Evolutionary conservation across 116 monocot species (phyloP).

Genomic region (Iris pallida): DNA sequence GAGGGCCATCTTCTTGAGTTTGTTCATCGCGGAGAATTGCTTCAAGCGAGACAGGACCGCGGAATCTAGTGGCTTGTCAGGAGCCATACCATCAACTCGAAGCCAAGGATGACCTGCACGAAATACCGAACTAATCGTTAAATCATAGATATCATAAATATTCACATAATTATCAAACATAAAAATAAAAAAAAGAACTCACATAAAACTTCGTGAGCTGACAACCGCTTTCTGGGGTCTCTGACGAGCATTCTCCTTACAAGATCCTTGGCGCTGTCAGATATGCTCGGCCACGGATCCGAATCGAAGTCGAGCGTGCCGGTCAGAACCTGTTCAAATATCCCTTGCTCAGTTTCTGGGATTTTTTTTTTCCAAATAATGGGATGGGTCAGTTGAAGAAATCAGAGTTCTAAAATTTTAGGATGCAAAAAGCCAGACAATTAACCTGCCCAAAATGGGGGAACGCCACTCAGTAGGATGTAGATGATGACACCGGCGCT

Average conservation of each 20-base stretch:
- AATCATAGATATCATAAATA: too few relatives aligned
- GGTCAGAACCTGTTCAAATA: constrained; percentile 24
- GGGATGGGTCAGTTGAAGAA: not conserved
- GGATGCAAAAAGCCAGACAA: not conserved
- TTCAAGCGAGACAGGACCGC: constrained; percentile 69
- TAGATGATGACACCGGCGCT: constrained; percentile 45
- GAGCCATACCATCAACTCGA: constrained; percentile 61
- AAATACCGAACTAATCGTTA: not conserved
- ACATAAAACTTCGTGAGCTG: constrained; percentile 29
- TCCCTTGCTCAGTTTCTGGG: constrained; percentile 22
- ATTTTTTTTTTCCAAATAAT: not conserved
- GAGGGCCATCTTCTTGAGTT: constrained; percentile 78
- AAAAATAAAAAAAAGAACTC: constrained; percentile 8
- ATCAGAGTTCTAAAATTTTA: not conserved
- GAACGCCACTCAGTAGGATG: constrained; percentile 30
- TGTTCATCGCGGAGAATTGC: constrained; percentile 84
- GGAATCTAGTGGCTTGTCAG: constrained; percentile 77
- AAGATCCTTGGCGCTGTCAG: constrained; percentile 23
- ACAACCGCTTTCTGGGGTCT: constrained; percentile 18
- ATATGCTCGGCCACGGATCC: constrained; percentile 34
- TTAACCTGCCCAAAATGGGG: constrained; percentile 24
- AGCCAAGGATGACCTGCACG: constrained; percentile 78
- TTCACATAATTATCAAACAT: not conserved
- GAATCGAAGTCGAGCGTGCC: constrained; percentile 37
- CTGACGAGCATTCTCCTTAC: constrained; percentile 27